Percentiles rank a stretch among this genome's conserved stretches.
Evolutionary conservation across 1,284 basidiomycete species (phyloP).

Genomic region (Ustilago crameri): DNA sequence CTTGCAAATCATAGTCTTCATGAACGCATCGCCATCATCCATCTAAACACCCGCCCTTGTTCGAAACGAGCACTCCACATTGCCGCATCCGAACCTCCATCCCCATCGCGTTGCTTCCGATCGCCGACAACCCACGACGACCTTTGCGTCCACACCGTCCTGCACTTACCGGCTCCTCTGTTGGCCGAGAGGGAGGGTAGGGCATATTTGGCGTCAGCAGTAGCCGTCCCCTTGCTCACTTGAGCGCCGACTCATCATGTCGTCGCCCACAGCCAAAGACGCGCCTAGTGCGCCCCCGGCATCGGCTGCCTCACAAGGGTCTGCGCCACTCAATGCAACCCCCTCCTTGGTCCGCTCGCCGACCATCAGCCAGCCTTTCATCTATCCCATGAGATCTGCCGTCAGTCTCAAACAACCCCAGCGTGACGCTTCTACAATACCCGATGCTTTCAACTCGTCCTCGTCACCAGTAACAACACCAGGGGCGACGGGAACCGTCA

Average conservation of each 20-base stretch:
- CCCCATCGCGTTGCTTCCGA: background rate
- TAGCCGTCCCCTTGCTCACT: background rate
- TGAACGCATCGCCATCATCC: background rate
- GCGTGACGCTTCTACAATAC: constrained; percentile 12
- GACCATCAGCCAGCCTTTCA: constrained; percentile 53
- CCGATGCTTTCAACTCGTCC: constrained; percentile 2
- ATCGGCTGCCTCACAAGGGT: constrained; percentile 4
- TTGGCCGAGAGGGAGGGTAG: constrained; percentile 1
- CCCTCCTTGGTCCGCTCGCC: constrained; percentile 33
- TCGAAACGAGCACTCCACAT: background rate
- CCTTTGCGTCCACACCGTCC: background rate
- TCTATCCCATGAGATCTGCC: constrained; percentile 61
- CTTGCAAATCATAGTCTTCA: background rate
- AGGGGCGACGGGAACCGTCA: background rate
- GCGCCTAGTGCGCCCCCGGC: constrained; percentile 12
- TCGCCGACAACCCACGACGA: background rate
- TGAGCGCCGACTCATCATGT: constrained; percentile 14
- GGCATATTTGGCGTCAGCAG: background rate
- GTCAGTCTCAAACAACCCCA: constrained; percentile 56
- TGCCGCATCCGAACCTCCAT: background rate
- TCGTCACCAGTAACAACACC: background rate
- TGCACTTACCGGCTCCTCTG: constrained; percentile 1
- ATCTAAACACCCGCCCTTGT: background rate
- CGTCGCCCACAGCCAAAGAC: constrained; percentile 21
- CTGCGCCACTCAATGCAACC: constrained; percentile 7